A percentile compares a stretch with the other conserved stretches of the same genome.
Evolutionary conservation across 1,139 yeast species (phyloP).

Genomic region (Geotrichum fermentans): DNA sequence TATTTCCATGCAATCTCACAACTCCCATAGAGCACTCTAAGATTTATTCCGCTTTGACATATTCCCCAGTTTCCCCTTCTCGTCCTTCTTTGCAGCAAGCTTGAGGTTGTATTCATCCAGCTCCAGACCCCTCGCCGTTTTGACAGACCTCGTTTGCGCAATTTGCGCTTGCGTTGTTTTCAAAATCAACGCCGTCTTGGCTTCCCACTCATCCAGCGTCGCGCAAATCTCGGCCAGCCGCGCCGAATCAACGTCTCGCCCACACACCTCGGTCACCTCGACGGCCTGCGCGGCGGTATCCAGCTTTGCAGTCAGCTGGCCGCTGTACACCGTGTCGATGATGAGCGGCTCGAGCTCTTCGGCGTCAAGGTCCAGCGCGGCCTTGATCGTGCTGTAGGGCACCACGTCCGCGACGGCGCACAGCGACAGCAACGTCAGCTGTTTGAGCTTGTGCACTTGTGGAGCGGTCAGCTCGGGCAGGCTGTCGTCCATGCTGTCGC

Average conservation of each 20-base stretch:
- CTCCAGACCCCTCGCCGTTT: not conserved
- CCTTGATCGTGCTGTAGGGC: conserved; percentile 20
- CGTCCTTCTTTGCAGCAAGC: not conserved
- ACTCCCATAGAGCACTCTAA: not conserved
- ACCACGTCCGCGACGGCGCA: conserved; percentile 21
- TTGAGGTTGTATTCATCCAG: conserved; percentile 5
- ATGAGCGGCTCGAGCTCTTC: conserved; percentile 27
- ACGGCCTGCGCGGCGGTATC: conserved; percentile 27
- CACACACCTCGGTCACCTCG: conserved; percentile 24
- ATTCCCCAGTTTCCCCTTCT: not conserved
- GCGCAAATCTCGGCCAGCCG: conserved; percentile 23
- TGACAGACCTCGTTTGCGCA: not conserved
- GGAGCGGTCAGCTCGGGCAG: conserved; percentile 19
- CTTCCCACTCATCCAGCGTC: conserved; percentile 16
- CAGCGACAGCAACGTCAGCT: conserved; percentile 25
- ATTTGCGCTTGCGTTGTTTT: conserved; percentile 7
- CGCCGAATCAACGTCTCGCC: conserved; percentile 25
- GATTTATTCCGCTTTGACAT: not conserved
- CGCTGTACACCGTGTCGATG: conserved; percentile 28
- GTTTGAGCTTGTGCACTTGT: conserved; percentile 24
- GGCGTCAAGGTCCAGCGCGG: conserved; percentile 20
- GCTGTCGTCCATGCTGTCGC: conserved; percentile 11
- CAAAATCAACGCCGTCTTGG: not conserved
- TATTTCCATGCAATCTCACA: too few relatives aligned
- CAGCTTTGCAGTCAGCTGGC: conserved; percentile 27